Evolutionary conservation across 768 basidiomycete species (phyloP).

Genomic region (Leccinum incarnatum): DNA sequence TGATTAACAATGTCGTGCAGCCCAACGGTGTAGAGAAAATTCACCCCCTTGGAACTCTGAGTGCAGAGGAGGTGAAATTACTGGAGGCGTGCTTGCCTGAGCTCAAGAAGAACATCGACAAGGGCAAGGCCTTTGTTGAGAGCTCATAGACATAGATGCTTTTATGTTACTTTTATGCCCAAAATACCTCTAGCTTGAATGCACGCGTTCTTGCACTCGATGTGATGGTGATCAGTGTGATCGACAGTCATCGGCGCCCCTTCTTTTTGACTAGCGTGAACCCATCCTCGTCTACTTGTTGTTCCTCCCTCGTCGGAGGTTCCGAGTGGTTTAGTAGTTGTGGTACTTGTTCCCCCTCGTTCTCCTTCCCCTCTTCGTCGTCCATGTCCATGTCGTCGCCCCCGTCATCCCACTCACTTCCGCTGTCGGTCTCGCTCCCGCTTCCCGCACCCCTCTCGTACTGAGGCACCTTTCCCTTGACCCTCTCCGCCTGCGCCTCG

Average conservation of each 20-base stretch:
- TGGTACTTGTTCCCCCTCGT: constrained; percentile 53
- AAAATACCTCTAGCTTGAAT: constrained; percentile 25
- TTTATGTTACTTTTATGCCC: constrained; percentile 3
- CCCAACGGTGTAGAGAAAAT: constrained; percentile 91
- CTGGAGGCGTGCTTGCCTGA: constrained; percentile 87
- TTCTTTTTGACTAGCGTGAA: constrained; percentile 77
- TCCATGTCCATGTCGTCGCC: constrained; percentile 15
- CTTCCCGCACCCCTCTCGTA: constrained; percentile 41
- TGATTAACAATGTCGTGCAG: constrained; percentile 35
- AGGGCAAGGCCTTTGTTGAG: constrained; percentile 80
- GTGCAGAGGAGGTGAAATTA: constrained; percentile 81
- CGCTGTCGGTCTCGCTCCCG: constrained; percentile 37
- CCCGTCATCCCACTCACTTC: constrained; percentile 46
- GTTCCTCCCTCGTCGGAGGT: constrained; percentile 43
- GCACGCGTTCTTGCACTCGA: neutral
- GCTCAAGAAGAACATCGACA: constrained; percentile 97
- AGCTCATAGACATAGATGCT: constrained; percentile 24
- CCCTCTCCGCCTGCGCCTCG: constrained; percentile 59
- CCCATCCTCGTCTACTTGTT: constrained; percentile 88
- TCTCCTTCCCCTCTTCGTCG: constrained; percentile 33
- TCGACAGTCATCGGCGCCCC: constrained; percentile 37
- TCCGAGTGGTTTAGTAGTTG: constrained; percentile 47
- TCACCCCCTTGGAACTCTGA: constrained; percentile 74
- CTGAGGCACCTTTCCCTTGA: constrained; percentile 54
- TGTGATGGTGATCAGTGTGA: neutral